Evolutionary conservation across 2,329 filamentous ascomycete species (phyloP).

Genomic region (Tolypocladium ovalisporum): DNA sequence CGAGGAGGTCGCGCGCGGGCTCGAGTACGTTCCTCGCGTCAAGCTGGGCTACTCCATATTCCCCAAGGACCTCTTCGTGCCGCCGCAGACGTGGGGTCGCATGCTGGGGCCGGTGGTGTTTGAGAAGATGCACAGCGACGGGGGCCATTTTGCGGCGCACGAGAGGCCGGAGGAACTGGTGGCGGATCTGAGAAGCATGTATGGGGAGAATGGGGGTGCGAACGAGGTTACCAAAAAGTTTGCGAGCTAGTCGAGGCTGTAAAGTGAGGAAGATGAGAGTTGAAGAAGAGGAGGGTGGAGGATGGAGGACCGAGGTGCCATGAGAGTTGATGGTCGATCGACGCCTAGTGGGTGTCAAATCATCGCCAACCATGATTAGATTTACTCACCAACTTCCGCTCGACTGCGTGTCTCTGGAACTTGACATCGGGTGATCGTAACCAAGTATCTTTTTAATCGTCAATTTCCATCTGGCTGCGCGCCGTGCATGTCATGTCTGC

Average conservation of each 20-base stretch:
- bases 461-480: neutral
- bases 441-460: too few relatives aligned
- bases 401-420: too few relatives aligned
- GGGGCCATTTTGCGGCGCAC: constrained; percentile 52
- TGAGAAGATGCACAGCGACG: constrained; percentile 35
- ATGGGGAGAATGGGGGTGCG: constrained; percentile 38
- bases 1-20: constrained; percentile 6
- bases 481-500: neutral
- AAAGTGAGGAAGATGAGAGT: too few relatives aligned
- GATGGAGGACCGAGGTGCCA: too few relatives aligned
- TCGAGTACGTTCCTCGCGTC: constrained; percentile 21
- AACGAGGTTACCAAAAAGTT: constrained; percentile 14
- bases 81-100: constrained; percentile 43
- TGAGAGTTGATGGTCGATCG: too few relatives aligned
- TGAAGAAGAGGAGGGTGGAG: neutral
- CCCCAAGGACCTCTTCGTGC: constrained; percentile 44
- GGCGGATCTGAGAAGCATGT: constrained; percentile 46
- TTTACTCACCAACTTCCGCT: neutral
- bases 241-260: neutral
- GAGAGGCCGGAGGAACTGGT: constrained; percentile 44
- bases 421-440: too few relatives aligned
- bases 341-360: neutral
- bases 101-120: constrained; percentile 51
- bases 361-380: too few relatives aligned
- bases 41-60: constrained; percentile 40